Conservation (phyloP, 192 early-diverging fungal genomes). For the Geranomyces michiganensis region DNA sequence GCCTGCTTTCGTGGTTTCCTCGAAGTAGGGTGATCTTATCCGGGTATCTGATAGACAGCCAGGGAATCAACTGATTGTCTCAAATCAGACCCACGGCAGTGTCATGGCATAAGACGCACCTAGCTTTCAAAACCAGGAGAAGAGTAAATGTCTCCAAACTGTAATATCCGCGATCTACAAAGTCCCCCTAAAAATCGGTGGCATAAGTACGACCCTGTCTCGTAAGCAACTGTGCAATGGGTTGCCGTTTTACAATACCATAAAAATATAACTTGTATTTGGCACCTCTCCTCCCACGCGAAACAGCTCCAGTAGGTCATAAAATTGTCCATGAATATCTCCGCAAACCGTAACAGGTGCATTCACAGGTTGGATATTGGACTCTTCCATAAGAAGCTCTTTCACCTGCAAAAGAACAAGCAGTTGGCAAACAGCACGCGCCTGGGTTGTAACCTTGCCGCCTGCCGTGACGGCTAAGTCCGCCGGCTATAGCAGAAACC, state of each 20-base stretch:
- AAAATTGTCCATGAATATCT: conserved; percentile 98
- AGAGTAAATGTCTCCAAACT: conserved; percentile 95
- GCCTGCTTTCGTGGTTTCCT: conserved; percentile 96
- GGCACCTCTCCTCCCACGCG: conserved; percentile 93
- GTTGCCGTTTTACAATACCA: conserved; percentile 62
- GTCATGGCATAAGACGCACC: conserved; percentile 43
- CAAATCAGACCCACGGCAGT: neutral
- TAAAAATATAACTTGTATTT: conserved; percentile 95
- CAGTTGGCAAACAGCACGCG: too few species aligned
- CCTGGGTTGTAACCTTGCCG: too few species aligned
- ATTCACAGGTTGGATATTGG: conserved; percentile 97
- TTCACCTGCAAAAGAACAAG: conserved; percentile 68
- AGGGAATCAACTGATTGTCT: neutral
- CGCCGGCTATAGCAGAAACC: neutral
- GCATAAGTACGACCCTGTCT: neutral
- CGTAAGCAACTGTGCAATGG: neutral
- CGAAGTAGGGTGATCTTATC: conserved; percentile 94
- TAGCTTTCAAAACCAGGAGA: conserved; percentile 90
- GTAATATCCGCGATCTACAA: conserved; percentile 98
- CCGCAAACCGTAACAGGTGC: conserved; percentile 92
- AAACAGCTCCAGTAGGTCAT: conserved; percentile 95
- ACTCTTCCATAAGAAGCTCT: conserved; percentile 97
- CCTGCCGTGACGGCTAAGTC: too few species aligned
- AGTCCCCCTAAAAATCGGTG: conserved; percentile 78
- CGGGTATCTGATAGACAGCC: conserved; percentile 72